A percentile compares a stretch with the other conserved stretches of the same genome.
Conservation (phyloP, 495 filamentous ascomycete species). For the Hyaloscypha hepaticicola region DNA sequence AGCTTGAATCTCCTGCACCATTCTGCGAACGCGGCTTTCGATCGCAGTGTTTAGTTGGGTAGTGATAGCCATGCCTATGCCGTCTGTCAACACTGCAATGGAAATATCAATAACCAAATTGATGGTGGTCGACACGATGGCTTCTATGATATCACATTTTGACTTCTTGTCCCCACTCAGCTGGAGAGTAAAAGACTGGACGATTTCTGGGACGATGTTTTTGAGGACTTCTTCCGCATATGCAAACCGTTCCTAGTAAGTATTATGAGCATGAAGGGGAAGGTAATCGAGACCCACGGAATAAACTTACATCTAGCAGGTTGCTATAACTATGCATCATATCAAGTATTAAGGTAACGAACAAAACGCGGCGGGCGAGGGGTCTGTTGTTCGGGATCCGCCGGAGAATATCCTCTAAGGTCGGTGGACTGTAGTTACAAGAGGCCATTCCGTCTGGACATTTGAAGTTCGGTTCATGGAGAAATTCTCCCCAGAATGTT, state of each 20-base stretch:
- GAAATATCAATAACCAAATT: not conserved
- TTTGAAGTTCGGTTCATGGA: not conserved
- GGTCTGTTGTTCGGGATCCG: not conserved
- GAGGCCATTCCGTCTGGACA: not conserved
- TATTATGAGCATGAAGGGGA: not conserved
- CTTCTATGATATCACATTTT: not conserved
- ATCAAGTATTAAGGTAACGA: not conserved
- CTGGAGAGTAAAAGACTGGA: not conserved
- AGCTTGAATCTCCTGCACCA: too few species aligned
- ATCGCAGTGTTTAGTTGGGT: not conserved
- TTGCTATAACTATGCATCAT: not conserved
- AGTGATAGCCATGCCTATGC: not conserved
- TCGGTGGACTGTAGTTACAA: not conserved
- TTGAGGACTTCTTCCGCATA: not conserved
- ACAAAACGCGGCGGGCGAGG: not conserved
- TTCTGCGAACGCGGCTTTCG: not conserved
- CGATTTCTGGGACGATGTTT: not conserved
- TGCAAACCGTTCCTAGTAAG: not conserved
- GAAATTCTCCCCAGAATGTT: not conserved
- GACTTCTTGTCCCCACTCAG: not conserved
- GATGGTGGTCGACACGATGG: not conserved
- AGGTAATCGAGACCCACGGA: not conserved
- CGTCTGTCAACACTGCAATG: not conserved
- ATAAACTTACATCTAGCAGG: not conserved
- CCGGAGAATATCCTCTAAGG: not conserved